A percentile compares a stretch with the other conserved stretches of the same genome.
Conservation (phyloP, 2,329 filamentous ascomycete species). For the Penicillium verrucosum region DNA sequence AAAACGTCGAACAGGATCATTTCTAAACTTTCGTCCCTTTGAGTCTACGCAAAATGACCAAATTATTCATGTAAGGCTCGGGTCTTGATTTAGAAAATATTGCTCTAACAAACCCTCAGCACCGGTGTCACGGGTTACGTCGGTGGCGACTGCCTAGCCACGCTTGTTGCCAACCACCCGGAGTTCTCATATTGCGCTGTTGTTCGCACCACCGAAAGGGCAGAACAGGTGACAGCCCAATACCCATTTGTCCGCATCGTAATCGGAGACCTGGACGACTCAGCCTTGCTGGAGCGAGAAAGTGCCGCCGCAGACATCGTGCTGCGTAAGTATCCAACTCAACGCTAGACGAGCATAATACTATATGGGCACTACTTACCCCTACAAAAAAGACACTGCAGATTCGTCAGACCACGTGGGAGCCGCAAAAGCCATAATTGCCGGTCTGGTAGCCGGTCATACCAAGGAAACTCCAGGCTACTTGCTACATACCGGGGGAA, state of each 20-base stretch:
- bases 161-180: constrained; percentile 40
- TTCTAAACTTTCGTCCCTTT: not conserved
- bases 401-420: constrained; percentile 39
- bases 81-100: no score
- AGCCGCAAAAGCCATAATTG: constrained; percentile 39
- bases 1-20: not conserved
- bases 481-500: constrained; percentile 43
- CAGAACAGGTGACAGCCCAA: constrained; percentile 31
- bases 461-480: constrained; percentile 32
- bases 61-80: constrained; percentile 16
- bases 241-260: constrained; percentile 52
- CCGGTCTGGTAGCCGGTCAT: constrained; percentile 45
- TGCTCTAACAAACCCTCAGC: constrained; percentile 23
- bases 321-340: constrained; percentile 32
- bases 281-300: constrained; percentile 45
- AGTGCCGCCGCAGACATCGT: constrained; percentile 51
- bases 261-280: constrained; percentile 50
- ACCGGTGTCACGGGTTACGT: constrained; percentile 52
- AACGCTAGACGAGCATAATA: not conserved
- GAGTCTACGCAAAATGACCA: constrained; percentile 10
- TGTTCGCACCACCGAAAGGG: constrained; percentile 40
- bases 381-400: constrained; percentile 20
- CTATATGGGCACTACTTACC: not conserved
- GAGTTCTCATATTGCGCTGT: constrained; percentile 40
- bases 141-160: constrained; percentile 48